phyloP scores from a whole-genome alignment of 2,329 filamentous ascomycete species.

The Plenodomus biglobosus region DNA sequence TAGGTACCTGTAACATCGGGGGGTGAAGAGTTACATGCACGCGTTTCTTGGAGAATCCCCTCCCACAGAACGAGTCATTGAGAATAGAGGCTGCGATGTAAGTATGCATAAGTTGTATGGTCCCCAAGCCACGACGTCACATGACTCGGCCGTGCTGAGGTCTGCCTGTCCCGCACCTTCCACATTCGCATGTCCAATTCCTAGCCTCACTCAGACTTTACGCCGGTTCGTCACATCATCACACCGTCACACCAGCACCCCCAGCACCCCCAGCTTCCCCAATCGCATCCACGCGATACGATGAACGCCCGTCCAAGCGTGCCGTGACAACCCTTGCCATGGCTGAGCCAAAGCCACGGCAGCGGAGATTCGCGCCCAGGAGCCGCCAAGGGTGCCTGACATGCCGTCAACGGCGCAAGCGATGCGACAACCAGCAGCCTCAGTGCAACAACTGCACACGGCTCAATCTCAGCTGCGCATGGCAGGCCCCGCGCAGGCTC shows the following conservation, averaged over 20 bases:
- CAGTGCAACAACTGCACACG: conserved; percentile 40
- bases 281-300: neutral
- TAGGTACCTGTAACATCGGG: no score
- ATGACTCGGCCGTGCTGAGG: no score
- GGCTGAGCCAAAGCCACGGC: conserved; percentile 37
- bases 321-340: conserved; percentile 29
- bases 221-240: neutral
- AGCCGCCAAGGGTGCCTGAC: conserved; percentile 42
- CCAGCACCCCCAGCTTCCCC: neutral
- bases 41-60: no score
- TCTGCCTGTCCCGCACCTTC: no score
- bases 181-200: neutral
- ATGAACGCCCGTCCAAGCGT: conserved; percentile 10
- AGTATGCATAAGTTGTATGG: no score
- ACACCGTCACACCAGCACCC: no score
- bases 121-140: no score
- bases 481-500: conserved; percentile 36
- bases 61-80: no score
- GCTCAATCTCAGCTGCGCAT: conserved; percentile 41
- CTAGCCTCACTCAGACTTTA: conserved; percentile 12
- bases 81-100: no score
- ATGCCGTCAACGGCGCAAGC: conserved; percentile 38
- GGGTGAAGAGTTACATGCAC: no score
- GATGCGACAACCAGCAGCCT: conserved; percentile 40
- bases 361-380: conserved; percentile 43